Base-by-base conservation (phyloP, 768 basidiomycete species). In the Boletus reticuloceps region DNA sequence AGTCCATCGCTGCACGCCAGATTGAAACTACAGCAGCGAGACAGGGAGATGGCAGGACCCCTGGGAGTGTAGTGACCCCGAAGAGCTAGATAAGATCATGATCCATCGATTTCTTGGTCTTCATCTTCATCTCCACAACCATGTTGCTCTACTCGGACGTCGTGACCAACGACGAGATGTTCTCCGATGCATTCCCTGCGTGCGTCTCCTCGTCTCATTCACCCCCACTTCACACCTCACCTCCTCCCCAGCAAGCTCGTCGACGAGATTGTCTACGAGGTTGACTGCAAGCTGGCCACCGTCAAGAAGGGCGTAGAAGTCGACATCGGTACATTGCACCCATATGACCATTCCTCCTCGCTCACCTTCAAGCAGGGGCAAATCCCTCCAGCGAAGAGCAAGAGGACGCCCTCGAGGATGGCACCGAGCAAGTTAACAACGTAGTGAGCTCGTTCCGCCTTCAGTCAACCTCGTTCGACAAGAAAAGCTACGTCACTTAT, bases 361-460 rank as follows among this genome's bases (percentile, higher is more conserved):
- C 56, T 70, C 34, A 69, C 42, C 25, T 27, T 8, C 7, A 1
- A 52, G 12, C 61, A 94, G 93, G 95, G 70, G 94, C 89, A 54
- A 96, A 98, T 74, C 89, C 95, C 39, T 98, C 95, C 43, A 77
- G 85, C 7, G 96, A 98, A 75, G 96, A 97, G 50, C 75, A 75
- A 45, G 85, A 84, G 0, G 97, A 98, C 51, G 78, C 77, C 27
- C 71, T 95, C 52, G 95, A 94, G 71, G 89, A 90, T 1, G 91
- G 90, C 58, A 77, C 82, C n/a, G 6, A 47, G 14, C 76, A 76
- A 54, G 88, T 96, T 69, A 98, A 94, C 87, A 93, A 98, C 73
- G 80, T 98, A 60, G 85, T 85, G 49, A 75, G 92, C 78, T 94
- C 94, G 39, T 94, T 95, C 86, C 89, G 95, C 64, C 87, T 99